Evolutionary conservation across 495 filamentous ascomycete species (phyloP), one percentile per base, ranked within the genome.

Genomic region (Penicillium steckii): DNA sequence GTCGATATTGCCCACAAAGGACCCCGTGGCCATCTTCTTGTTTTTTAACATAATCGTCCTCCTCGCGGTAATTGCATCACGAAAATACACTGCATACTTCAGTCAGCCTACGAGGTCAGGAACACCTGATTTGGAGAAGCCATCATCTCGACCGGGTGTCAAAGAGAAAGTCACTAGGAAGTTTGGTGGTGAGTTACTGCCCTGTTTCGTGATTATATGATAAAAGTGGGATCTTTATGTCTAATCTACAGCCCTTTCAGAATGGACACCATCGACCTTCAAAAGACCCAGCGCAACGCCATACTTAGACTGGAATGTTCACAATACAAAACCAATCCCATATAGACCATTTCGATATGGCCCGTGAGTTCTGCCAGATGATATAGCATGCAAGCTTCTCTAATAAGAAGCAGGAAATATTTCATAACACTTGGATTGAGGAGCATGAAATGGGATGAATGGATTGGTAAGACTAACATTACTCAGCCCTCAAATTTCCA

Each of bases 281-380:
- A 77, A 80, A 53, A 71, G 85, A 21, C 89, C 90, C 2, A 70
- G 75, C 9, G 85, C 90, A 33, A 27, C 75, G 0, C 81, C 90
- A 7, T 90, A 87, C 53, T 80, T 80, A 4, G 66, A 83, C 65
- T 95, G 91, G 91, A 79, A 87, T 54, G 64, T 94, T 29, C 65
- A 80, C 38, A 70, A 73, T 40, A 87, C 89, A 2, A 90, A 89
- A 56, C 88, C 91, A 3, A 80, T 90, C 13, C 87, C 88, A 9
- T 96, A 95, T 69, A 81, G 91, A 21, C 89, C 91, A 4, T 95
- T 95, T 66, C 81, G 85, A 70, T 83, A 92, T 73, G 90, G 90
- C 3, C 88, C 88, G 65, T 77, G 62, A 64, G 74, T 61, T 19
- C 13, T n/a, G 6, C 26, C 33, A 8, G 9, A 26, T 9, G 12